phyloP scores from a whole-genome alignment of 2,329 filamentous ascomycete genomes.

The Calonectria montana region DNA sequence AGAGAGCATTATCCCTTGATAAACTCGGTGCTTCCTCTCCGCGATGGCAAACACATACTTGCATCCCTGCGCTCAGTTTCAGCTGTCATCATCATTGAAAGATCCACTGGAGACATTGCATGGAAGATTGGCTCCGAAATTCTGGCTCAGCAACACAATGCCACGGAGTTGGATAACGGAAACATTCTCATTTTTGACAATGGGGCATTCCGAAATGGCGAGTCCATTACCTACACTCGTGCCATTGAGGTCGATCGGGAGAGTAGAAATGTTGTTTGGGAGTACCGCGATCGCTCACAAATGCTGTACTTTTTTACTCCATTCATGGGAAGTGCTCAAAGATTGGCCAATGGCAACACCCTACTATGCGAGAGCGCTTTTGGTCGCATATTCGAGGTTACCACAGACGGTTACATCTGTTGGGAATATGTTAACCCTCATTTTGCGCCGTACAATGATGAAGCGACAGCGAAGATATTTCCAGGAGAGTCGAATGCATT shows the following conservation, averaged over 20 bases:
- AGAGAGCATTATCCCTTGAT: constrained; percentile 47
- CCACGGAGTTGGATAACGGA: constrained; percentile 44
- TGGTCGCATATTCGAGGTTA: constrained; percentile 44
- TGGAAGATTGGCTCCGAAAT: constrained; percentile 40
- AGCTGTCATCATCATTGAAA: constrained; percentile 44
- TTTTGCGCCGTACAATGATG: constrained; percentile 41
- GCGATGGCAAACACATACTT: constrained; percentile 43
- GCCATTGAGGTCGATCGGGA: constrained; percentile 40
- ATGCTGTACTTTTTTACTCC: constrained; percentile 46
- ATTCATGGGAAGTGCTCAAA: constrained; percentile 46
- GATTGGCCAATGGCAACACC: constrained; percentile 43
- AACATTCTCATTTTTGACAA: constrained; percentile 48
- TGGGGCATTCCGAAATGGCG: constrained; percentile 42
- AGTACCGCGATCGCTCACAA: constrained; percentile 44
- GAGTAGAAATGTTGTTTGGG: constrained; percentile 42
- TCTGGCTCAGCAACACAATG: constrained; percentile 46
- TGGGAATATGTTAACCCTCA: constrained; percentile 47
- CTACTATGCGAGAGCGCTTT: constrained; percentile 44
- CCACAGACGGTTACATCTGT: constrained; percentile 39
- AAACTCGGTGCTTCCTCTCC: constrained; percentile 44
- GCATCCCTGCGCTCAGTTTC: constrained; percentile 45
- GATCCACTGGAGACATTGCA: constrained; percentile 40
- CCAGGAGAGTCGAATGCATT: constrained; percentile 45
- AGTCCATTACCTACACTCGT: constrained; percentile 44
- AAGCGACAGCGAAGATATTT: constrained; percentile 39